These are phyloP conservation scores for Isabelozyma rhagii DNA, from an alignment of 805 yeast genomes.

Conservation along the genomic window DNA sequence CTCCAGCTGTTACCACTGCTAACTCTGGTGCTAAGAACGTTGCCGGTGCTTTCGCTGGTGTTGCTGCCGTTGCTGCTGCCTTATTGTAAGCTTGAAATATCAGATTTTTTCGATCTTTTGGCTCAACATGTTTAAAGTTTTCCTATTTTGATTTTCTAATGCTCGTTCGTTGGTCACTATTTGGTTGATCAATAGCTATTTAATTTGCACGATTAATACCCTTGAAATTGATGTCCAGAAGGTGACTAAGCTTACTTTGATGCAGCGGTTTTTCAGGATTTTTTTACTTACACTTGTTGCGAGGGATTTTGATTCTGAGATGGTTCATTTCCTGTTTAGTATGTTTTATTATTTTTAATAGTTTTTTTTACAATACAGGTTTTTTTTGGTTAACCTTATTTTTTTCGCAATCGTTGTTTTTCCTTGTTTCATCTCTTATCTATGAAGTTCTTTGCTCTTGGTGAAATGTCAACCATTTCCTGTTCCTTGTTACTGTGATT, in stretches of 20 bases:
- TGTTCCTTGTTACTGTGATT: no score
- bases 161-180: not conserved
- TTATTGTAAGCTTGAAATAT: conserved; percentile 31
- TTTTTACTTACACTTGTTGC: not conserved
- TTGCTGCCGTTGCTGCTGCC: conserved; percentile 50
- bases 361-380: not conserved
- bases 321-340: not conserved
- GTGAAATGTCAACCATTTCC: no score
- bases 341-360: not conserved
- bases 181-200: not conserved
- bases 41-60: conserved; percentile 50
- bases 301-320: not conserved
- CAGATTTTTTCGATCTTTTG: not conserved
- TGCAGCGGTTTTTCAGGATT: not conserved
- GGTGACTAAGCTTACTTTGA: not conserved
- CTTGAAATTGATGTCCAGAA: not conserved
- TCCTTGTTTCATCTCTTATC: no score
- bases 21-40: conserved; percentile 43
- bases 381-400: no score
- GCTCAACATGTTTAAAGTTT: not conserved
- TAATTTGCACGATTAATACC: not conserved
- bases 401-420: no score
- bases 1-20: conserved; percentile 23
- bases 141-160: not conserved
- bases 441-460: no score